Conservation (phyloP, 192 early-diverging fungal species). For the Backusella mclennaniae region DNA sequence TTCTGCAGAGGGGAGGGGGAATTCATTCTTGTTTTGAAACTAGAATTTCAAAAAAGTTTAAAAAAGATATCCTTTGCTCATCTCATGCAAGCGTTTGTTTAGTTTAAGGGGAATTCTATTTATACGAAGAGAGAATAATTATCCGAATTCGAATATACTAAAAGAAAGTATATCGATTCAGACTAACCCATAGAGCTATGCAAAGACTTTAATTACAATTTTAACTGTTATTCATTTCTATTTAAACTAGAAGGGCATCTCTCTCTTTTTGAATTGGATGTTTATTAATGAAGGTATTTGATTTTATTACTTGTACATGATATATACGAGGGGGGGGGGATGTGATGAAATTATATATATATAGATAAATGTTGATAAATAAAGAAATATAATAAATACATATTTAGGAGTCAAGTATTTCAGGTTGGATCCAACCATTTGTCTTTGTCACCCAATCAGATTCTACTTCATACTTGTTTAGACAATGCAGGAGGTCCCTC, state of each 20-base stretch:
- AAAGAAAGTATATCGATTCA: not conserved
- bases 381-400: not conserved
- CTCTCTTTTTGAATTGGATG: not conserved
- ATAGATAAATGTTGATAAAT: not conserved
- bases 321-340: not conserved
- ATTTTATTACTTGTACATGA: not conserved
- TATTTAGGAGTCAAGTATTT: slow-evolving; percentile 3
- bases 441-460: slow-evolving; percentile 12
- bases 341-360: not conserved
- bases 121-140: not conserved
- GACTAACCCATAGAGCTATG: not conserved
- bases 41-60: too few relatives aligned
- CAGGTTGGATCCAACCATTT: slow-evolving; percentile 20
- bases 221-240: not conserved
- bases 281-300: not conserved
- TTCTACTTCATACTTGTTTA: slow-evolving; percentile 21
- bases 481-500: not conserved
- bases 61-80: not conserved
- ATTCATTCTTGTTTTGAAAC: not conserved
- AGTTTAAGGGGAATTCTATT: not conserved
- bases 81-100: not conserved
- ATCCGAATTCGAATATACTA: not conserved
- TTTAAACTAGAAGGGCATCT: not conserved
- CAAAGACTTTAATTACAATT: not conserved
- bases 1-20: too few relatives aligned